Percentiles rank a stretch among this genome's conserved stretches.
These are phyloP conservation scores for Moricandia arvensis DNA, from an alignment of 345 rosid species.

Conservation along the genomic window DNA sequence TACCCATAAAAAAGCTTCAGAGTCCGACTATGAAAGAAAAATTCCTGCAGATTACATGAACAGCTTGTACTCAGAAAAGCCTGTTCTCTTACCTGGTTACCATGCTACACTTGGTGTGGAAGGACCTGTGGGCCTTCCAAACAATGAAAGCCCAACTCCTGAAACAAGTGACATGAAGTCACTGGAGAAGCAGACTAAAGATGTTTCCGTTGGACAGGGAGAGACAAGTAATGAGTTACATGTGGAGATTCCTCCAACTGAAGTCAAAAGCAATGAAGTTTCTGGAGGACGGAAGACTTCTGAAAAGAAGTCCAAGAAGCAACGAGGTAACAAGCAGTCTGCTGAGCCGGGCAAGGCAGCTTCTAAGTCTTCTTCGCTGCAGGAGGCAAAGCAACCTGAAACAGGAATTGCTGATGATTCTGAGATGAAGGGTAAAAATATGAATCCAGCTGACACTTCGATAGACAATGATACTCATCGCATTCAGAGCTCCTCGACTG, in stretches of 20 bases:
- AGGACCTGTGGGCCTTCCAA: constrained; percentile 34
- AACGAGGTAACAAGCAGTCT: constrained; percentile 58
- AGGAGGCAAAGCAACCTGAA: constrained; percentile 50
- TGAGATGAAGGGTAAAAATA: constrained; percentile 37
- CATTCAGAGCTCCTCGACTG: constrained; percentile 33
- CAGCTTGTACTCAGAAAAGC: constrained; percentile 38
- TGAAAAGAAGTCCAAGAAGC: constrained; percentile 86
- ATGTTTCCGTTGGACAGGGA: constrained; percentile 40
- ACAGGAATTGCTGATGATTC: constrained; percentile 40
- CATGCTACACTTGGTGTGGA: constrained; percentile 30
- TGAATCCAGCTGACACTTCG: constrained; percentile 32
- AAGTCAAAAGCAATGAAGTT: constrained; percentile 50
- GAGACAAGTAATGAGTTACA: constrained; percentile 35
- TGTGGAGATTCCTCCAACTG: constrained; percentile 29
- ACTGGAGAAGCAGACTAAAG: constrained; percentile 26
- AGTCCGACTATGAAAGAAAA: constrained; percentile 42
- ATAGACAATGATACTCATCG: constrained; percentile 42
- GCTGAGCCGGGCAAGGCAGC: constrained; percentile 57
- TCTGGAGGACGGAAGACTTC: constrained; percentile 60
- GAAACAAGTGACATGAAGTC: constrained; percentile 39
- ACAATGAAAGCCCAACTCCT: constrained; percentile 35
- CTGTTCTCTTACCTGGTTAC: constrained; percentile 34
- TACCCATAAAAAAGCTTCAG: constrained; percentile 42
- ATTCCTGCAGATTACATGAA: constrained; percentile 33
- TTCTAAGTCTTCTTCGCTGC: constrained; percentile 43